phyloP scores from a whole-genome alignment of 1,284 basidiomycete genomes.

The Puccinia horiana region DNA sequence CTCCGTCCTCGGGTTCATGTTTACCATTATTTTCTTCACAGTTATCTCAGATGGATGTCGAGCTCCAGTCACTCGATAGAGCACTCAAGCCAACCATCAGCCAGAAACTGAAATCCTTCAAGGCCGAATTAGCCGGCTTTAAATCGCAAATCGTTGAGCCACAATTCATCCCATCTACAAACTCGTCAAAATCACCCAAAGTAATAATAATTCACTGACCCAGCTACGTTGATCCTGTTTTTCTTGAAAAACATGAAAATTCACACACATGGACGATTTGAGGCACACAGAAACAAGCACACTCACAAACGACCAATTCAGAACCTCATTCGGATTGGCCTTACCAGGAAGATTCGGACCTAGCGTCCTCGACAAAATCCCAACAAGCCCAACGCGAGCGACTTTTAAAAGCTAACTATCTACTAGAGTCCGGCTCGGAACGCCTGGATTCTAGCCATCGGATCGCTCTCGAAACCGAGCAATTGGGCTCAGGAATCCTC shows the following conservation, averaged over 20 bases:
- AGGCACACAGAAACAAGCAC: slow-evolving; percentile 67
- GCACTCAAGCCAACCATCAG: slow-evolving; percentile 75
- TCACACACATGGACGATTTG: slow-evolving; percentile 79
- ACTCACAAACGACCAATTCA: slow-evolving; percentile 59
- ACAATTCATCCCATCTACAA: neutral
- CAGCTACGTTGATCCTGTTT: neutral
- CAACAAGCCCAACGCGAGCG: slow-evolving; percentile 59
- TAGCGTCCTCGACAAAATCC: neutral
- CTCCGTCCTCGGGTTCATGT: neutral
- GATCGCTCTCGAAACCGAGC: slow-evolving; percentile 92
- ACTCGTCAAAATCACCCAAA: neutral
- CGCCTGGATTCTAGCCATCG: slow-evolving; percentile 86
- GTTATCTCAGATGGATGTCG: slow-evolving; percentile 99
- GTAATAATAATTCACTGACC: neutral
- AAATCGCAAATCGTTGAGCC: slow-evolving; percentile 70
- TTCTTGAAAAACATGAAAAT: slow-evolving; percentile 58
- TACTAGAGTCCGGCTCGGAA: slow-evolving; percentile 61
- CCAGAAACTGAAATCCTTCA: slow-evolving; percentile 70
- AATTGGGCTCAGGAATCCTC: slow-evolving; percentile 89
- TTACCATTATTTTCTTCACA: slow-evolving; percentile 57
- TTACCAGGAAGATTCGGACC: neutral
- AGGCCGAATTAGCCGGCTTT: slow-evolving; percentile 70
- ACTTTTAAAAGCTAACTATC: slow-evolving; percentile 59
- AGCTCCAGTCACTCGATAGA: slow-evolving; percentile 92
- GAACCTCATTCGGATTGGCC: neutral